Evolutionary conservation across 495 filamentous ascomycete genomes (phyloP).

Genomic region (Xeromyces bisporus): DNA sequence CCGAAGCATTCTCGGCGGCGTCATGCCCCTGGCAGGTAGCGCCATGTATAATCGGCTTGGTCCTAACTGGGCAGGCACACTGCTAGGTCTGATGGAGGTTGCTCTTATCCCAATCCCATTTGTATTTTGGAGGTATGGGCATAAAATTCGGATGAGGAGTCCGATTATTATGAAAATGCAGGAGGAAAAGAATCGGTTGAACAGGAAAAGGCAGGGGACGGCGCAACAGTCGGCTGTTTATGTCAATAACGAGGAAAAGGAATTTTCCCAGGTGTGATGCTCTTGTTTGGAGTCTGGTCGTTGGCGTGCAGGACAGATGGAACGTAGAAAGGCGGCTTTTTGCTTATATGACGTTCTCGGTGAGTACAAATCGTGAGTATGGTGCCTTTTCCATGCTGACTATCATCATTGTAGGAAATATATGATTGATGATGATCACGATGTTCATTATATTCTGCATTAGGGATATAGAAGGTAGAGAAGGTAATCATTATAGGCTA

Average conservation of each 20-base stretch:
- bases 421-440: no score
- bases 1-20: slow-evolving; percentile 49
- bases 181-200: slow-evolving; percentile 47
- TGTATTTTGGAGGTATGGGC: slow-evolving; percentile 60
- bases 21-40: slow-evolving; percentile 56
- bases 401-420: no score
- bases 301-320: no score
- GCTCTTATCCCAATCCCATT: slow-evolving; percentile 62
- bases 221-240: slow-evolving; percentile 5
- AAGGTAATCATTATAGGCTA: no score
- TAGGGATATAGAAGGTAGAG: no score
- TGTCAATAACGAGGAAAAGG: slow-evolving; percentile 5
- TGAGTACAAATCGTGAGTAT: no score
- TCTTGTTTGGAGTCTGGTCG: no score
- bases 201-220: slow-evolving; percentile 19
- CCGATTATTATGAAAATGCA: slow-evolving; percentile 51
- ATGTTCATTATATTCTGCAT: no score
- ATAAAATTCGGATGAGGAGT: slow-evolving; percentile 47
- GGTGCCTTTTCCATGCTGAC: no score
- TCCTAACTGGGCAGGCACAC: slow-evolving; percentile 63
- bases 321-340: no score
- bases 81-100: slow-evolving; percentile 54
- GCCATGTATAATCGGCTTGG: slow-evolving; percentile 53
- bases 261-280: no score
- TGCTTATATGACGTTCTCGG: no score